Base-by-base conservation (phyloP, 441 rosid species). In the Aquilaria agallochum region DNA sequence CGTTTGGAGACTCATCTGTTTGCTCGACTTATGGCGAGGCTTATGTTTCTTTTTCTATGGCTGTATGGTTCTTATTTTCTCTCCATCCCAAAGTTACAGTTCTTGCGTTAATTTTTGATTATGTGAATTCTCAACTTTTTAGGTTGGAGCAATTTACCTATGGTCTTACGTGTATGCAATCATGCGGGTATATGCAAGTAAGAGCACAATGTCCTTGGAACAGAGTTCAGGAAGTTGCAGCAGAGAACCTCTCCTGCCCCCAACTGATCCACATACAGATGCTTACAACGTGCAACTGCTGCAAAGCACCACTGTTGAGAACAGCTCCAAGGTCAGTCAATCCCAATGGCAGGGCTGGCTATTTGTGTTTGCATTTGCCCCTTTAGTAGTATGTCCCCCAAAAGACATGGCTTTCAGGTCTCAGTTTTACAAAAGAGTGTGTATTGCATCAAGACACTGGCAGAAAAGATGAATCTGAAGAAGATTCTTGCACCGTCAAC, bases 1-100 rank as follows among this genome's bases (percentile, higher is more conserved):
- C 83, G 2, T 79, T 73, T 42, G 80, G 80, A 65, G 80, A 76
- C 51, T 52, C 78, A 30, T 61, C 66, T 5, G 34, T 52, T 32
- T 76, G 80, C 60, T 59, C 65, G 12, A 34, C 69, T 0, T 52
- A 64, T 30, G 83, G 71, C 6, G 50, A 60, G 50, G 70, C 80
- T 36, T 76, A 76, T 61, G 78, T 70, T 67, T 73, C 75, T 3
- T 72, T 79, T 59, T 71, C 83, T 46, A 62, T 76, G 71, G 73
- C 78, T 53, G 80, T 76, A 79, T 55, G 40, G 9, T 44, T 27
- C 12, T 8, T 31, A 5, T 50, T 20, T 27, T 4, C 33, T 50
- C 48, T 34, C 50, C 44, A 2, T 36, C 40, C n/a, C 3, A 11
- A 56, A 31, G 12, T 9, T 3, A 42, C n/a, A 47, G 50, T 32